Base-by-base conservation (phyloP, 805 yeast genomes). In the Teunomyces panamensis region DNA sequence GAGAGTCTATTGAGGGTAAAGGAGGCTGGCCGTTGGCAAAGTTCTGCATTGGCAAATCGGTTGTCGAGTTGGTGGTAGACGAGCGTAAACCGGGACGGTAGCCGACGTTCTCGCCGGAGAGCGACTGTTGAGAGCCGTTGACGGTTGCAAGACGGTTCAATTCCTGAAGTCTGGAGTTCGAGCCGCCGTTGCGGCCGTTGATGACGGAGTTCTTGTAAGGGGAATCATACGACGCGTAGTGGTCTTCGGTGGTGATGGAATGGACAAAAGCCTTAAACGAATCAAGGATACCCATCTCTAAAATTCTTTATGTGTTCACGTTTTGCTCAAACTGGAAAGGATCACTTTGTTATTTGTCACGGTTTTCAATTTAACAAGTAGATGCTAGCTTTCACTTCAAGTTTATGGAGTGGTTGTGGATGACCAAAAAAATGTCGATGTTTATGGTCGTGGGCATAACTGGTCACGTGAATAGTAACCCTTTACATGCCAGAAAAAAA, bases 201-300 rank as follows among this genome's bases (percentile, higher is more conserved):
- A 48, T 58, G 17, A 56, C 56, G 8, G 65, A 55, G 45, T 60
- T 58, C 43, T 56, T 60, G 45, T 63, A 63, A 3, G 70, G 67
- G 13, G 69, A 68, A 9, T 74, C 81, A 50, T 75, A 80, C 35
- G 78, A 73, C 17, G 85, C 85, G 57, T 80, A 80, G 57, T 80
- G 84, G 53, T 80, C 85, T 6, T 74, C 77, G 3, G 85, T 80
- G 6, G 84, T 79, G 35, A 80, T 71, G 26, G 81, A 77, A 56
- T 80, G 66, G 44, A 62, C 54, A 43, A 67, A 63, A 8, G 58
- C 70, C 67, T 59, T 73, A 60, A 53, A 67, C 32, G 57, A 57
- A 45, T 62, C 66, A 49, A 62, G 46, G 14, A 62, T 48, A 3
- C 67, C 67, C 67, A 62, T 62, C 13, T 34, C 56, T 8, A 16